Percentiles rank a stretch among this genome's conserved stretches.
Evolutionary conservation across 345 rosid genomes (phyloP).

Genomic region (Eucalyptus curtisii): DNA sequence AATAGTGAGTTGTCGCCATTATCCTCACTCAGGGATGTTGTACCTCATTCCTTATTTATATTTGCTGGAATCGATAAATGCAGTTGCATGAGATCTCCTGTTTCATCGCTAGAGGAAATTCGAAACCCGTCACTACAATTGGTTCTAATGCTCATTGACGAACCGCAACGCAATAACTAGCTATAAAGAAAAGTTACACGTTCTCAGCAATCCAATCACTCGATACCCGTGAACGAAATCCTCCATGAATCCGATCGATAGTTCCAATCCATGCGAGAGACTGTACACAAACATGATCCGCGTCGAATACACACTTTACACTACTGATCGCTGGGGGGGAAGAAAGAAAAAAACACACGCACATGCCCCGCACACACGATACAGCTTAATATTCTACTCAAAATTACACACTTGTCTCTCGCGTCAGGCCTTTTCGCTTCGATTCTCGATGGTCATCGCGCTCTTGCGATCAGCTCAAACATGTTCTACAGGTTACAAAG

Average conservation of each 20-base stretch:
- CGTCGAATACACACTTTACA: not conserved
- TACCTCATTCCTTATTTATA: not conserved
- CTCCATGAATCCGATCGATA: not conserved
- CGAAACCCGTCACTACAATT: not conserved
- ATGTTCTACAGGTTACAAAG: not conserved
- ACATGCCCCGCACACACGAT: accelerated
- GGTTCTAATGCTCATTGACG: not conserved
- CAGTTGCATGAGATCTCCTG: not conserved
- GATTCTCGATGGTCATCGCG: not conserved
- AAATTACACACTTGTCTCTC: not conserved
- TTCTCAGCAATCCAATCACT: not conserved
- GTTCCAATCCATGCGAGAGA: not conserved
- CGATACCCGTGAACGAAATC: not conserved
- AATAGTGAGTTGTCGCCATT: not conserved
- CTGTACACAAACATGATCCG: not conserved
- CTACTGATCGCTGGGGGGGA: not conserved
- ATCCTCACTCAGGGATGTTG: not conserved
- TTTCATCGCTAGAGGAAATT: not conserved
- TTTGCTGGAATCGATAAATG: not conserved
- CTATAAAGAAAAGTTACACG: not conserved
- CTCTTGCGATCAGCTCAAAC: not conserved
- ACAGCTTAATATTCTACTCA: not conserved
- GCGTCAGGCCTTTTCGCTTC: not conserved
- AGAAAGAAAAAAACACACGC: accelerated
- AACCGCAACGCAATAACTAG: not conserved